Percentiles rank a stretch among this genome's conserved stretches.
These are phyloP conservation scores for Polygonum aviculare DNA, from an alignment of 148 eudicot species.

Conservation along the genomic window DNA sequence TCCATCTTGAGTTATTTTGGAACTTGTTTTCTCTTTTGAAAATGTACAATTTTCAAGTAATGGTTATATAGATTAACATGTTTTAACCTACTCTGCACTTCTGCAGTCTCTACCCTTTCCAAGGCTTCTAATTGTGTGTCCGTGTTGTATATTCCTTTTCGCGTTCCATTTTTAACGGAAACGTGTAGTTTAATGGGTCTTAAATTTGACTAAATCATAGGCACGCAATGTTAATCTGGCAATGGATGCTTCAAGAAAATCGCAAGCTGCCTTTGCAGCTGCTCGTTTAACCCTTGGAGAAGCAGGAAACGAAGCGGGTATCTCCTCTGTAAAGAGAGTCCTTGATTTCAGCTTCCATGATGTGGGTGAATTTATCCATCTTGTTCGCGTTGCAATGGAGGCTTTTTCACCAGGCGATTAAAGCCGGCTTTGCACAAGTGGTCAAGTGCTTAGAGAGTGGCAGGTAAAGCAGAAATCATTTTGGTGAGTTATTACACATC, in stretches of 20 bases:
- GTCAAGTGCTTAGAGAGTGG: neutral
- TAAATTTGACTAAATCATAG: slow-evolving; percentile 14
- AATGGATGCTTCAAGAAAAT: slow-evolving; percentile 38
- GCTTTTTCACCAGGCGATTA: neutral
- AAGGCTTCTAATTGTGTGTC: neutral
- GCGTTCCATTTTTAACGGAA: no score
- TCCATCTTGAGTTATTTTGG: no score
- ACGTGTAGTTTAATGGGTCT: neutral
- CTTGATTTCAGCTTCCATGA: slow-evolving; percentile 47
- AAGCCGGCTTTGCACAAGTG: neutral
- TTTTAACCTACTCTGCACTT: neutral
- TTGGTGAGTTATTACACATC: neutral
- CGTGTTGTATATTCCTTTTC: neutral
- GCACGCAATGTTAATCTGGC: slow-evolving; percentile 28
- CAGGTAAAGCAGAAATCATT: neutral
- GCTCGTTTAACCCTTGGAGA: slow-evolving; percentile 24
- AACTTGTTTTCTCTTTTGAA: neutral
- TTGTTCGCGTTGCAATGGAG: slow-evolving; percentile 37
- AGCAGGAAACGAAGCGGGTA: slow-evolving; percentile 27
- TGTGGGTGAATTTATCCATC: slow-evolving; percentile 26
- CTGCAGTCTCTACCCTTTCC: neutral
- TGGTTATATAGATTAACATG: neutral
- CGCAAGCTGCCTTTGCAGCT: slow-evolving; percentile 29
- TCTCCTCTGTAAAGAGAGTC: slow-evolving; percentile 28
- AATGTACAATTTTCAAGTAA: neutral